Conservation (phyloP, 2,329 filamentous ascomycete genomes). For the Monilinia laxa region DNA sequence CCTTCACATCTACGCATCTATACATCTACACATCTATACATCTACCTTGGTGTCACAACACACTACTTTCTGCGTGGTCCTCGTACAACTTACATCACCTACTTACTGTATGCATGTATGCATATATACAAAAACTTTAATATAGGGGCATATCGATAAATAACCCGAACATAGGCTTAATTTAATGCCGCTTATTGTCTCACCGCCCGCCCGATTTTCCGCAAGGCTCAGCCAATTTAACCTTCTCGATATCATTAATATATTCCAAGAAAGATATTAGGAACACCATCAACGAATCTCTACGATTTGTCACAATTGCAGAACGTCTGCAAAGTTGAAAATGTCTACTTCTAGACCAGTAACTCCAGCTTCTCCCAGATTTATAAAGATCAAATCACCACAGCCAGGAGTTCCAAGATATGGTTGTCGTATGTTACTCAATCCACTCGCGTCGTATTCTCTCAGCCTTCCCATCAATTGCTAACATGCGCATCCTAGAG, state of each 20-base stretch:
- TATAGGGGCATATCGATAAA: neutral
- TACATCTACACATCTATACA: too few species aligned
- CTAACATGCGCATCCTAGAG: slow-evolving; percentile 50
- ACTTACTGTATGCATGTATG: too few species aligned
- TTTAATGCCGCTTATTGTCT: slow-evolving; percentile 10
- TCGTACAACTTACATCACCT: neutral
- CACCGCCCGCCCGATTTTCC: slow-evolving; percentile 22
- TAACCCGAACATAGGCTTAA: slow-evolving; percentile 15
- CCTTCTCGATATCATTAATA: slow-evolving; percentile 4
- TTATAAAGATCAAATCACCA: slow-evolving; percentile 56
- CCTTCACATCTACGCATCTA: too few species aligned
- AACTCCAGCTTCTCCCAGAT: slow-evolving; percentile 38
- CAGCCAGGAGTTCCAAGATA: slow-evolving; percentile 59
- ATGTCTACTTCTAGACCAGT: slow-evolving; percentile 38
- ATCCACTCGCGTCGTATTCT: slow-evolving; percentile 19
- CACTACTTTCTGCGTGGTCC: too few species aligned
- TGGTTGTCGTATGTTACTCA: slow-evolving; percentile 57
- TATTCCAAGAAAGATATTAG: neutral
- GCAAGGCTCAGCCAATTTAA: slow-evolving; percentile 21
- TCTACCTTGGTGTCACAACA: too few species aligned
- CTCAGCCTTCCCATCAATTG: slow-evolving; percentile 32
- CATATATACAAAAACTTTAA: too few species aligned
- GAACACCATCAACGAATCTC: slow-evolving; percentile 14
- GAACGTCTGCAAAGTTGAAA: slow-evolving; percentile 15
- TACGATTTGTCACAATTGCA: slow-evolving; percentile 17